Conservation (phyloP, 1,284 basidiomycete genomes). For the Apiotrichum laibachii region DNA sequence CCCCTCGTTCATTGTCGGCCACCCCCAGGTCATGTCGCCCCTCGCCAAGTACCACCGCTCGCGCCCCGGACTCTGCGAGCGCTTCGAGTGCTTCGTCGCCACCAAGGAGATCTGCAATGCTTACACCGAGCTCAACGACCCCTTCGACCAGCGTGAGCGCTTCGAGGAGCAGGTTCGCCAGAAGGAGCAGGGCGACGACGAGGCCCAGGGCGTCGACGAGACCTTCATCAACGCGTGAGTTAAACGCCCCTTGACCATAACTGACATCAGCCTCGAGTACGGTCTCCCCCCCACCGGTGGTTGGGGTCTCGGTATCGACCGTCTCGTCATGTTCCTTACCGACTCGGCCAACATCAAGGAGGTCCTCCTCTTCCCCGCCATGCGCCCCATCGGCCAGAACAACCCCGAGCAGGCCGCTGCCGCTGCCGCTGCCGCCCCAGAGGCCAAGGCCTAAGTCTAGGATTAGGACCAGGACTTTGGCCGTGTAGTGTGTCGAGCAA, state of each 20-base stretch:
- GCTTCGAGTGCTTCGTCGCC: constrained; percentile 98
- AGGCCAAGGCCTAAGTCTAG: background rate
- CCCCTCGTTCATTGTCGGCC: constrained; percentile 95
- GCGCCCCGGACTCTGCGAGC: constrained; percentile 90
- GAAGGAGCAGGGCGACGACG: constrained; percentile 96
- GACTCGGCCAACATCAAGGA: constrained; percentile 70
- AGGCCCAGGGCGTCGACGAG: constrained; percentile 96
- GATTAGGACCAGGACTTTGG: background rate
- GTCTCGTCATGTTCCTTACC: constrained; percentile 93
- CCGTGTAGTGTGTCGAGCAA: background rate
- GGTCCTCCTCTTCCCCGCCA: constrained; percentile 53
- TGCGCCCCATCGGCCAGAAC: constrained; percentile 48
- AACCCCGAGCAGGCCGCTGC: constrained; percentile 4
- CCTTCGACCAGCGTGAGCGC: constrained; percentile 90
- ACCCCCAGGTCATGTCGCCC: constrained; percentile 99
- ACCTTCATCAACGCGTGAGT: constrained; percentile 86
- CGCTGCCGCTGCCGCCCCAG: constrained; percentile 4
- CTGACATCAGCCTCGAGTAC: constrained; percentile 73
- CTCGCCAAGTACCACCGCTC: constrained; percentile 95
- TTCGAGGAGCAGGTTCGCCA: constrained; percentile 95
- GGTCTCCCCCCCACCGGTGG: constrained; percentile 96
- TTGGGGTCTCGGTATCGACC: constrained; percentile 92
- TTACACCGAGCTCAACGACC: constrained; percentile 98
- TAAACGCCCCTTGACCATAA: background rate
- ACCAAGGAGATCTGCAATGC: constrained; percentile 98